Evolutionary conservation across 345 rosid species (phyloP).

Genomic region (Sisymbrium irio): DNA sequence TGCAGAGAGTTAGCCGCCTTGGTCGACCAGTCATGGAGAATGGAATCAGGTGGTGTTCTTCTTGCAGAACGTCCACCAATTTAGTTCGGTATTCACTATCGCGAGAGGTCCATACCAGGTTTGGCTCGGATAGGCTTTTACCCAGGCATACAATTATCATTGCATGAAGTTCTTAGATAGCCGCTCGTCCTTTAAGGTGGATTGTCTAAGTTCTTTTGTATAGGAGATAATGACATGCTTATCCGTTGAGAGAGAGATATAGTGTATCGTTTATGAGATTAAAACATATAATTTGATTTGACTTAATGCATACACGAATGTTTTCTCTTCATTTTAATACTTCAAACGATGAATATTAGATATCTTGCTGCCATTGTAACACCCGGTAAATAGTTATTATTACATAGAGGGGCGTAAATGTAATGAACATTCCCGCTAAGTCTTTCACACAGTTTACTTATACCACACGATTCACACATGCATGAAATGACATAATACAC

Average conservation of each 20-base stretch:
- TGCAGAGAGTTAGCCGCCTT: conserved; percentile 68
- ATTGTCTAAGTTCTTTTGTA: conserved; percentile 6
- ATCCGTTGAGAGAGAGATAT: neutral
- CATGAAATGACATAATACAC: conserved; percentile 31
- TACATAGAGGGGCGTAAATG: conserved; percentile 24
- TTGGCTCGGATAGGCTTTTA: conserved; percentile 22
- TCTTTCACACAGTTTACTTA: conserved; percentile 29
- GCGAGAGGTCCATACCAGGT: conserved; percentile 34
- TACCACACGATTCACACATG: conserved; percentile 37
- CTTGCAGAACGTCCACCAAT: conserved; percentile 51
- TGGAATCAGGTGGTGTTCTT: conserved; percentile 84
- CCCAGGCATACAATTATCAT: neutral
- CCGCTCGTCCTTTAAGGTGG: neutral
- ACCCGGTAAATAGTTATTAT: conserved; percentile 34
- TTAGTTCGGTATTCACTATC: conserved; percentile 29
- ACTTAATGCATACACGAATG: neutral
- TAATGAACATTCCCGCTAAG: conserved; percentile 26
- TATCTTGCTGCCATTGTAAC: conserved; percentile 6
- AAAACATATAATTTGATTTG: neutral
- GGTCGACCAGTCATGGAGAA: conserved; percentile 89
- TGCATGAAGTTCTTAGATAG: conserved; percentile 10
- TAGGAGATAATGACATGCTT: neutral
- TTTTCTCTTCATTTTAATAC: neutral
- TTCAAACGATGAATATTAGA: conserved; percentile 2
- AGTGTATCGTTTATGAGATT: neutral